Base-by-base conservation (phyloP, 352 stramenopile genomes). In the Phytopythium cucurbitacearum region DNA sequence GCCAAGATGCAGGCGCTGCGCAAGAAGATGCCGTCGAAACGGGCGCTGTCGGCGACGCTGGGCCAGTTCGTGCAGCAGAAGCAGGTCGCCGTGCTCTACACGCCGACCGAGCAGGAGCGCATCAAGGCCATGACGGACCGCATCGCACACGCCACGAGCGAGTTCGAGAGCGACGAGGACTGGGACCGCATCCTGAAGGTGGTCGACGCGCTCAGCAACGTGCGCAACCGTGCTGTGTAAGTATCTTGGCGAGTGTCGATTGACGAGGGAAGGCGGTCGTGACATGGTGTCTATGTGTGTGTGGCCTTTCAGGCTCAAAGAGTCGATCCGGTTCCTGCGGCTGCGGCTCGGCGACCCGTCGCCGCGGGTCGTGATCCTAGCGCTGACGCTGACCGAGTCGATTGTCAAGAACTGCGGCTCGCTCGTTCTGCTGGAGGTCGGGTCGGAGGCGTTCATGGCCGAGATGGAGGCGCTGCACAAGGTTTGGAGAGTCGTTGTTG, bases 31-130 rank as follows among this genome's bases (percentile, higher is more conserved):
- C 80, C 80, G n/a, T 82, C 62, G 59, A 92, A 87, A 67, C 77
- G 80, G 28, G 69, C 76, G 37, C 57, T 92, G 34, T 76, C 79
- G 37, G 73, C 72, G 6, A 73, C 71, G 7, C 52, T 92, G 46
- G 80, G 73, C 43, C 75, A 89, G 48, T 67, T 91, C 40, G 76
- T 92, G 57, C 82, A 92, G 72, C 76, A 92, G 57, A 92, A 92
- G 53, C 76, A 79, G 12, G 79, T 90, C 36, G 68, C 75, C 3
- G 77, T 87, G 50, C 61, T 89, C 36, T 92, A 89, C 65, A 86
- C 76, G 51, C 82, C 81, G 16, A 83, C 59, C 46, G 75, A 87
- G 53, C 73, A 88, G 48, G 74, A 89, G 50, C 79, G 77, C 50
- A 90, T 92, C 64, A 81, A 86, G 57, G 62, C 64, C 57, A 72